Base-by-base conservation (phyloP, 2,329 filamentous ascomycete genomes). In the Cladosporium sp. region DNA sequence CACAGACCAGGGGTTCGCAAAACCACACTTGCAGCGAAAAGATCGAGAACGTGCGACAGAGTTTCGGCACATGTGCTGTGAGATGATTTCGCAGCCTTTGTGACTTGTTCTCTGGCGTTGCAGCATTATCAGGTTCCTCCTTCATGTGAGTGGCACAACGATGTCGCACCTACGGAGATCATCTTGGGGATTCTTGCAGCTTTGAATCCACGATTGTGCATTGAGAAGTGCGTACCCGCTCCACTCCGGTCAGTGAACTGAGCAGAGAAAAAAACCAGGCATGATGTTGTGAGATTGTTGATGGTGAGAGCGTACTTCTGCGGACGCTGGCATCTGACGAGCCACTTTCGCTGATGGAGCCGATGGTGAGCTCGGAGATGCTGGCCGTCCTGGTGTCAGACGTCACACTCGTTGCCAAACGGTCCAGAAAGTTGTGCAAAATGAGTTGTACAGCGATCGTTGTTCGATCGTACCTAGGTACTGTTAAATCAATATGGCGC, bases 1-100 rank as follows among this genome's bases (percentile, higher is more conserved):
- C 61, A 62, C 58, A 51, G 60, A 57, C 57, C 61, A 63, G 51
- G 50, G 20, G 58, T 62, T 63, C 57, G 41, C 43, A 40, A 44
- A 15, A 50, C 40, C 40, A 43, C 32, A 11, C 40, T 38, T 19
- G 32, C 36, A 38, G 30, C 1, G 43, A 20, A 36, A 50, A 39
- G 52, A 47, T 49, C 41, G 40, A 50, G 47, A 55, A 54, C 50
- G 56, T 59, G 55, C 55, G 50, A 60, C 54, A 52, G 47, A 56
- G 50, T 50, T 48, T 53, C 58, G 56, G 57, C 57, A 60, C 58
- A 58, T 57, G 57, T 53, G 54, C 50, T 41, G 54, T 57, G 57
- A 43, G 48, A 52, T 54, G 47, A 47, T 38, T 56, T 50, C 40
- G 40, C 48, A 39, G 48, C 22, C 30, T 43, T 43, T 44, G 32